These are phyloP conservation scores for Helianthus tuberosus DNA, from an alignment of 129 eudicot species.

Conservation along the genomic window DNA sequence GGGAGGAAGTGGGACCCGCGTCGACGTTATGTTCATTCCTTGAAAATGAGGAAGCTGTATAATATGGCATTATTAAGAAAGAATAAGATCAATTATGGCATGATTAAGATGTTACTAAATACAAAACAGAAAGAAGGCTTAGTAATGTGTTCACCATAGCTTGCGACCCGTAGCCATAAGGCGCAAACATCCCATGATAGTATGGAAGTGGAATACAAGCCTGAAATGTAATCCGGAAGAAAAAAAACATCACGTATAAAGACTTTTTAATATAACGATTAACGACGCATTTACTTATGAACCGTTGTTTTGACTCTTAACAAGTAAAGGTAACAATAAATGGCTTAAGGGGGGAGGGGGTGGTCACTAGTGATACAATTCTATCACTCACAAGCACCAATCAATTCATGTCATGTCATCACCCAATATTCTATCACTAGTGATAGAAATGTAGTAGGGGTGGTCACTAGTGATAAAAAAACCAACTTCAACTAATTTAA, in stretches of 20 bases:
- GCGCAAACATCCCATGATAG: conserved; percentile 43
- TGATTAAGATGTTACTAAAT: neutral
- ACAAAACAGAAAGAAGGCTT: neutral
- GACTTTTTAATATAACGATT: too few relatives aligned
- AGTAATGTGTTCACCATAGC: conserved; percentile 45
- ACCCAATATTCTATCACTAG: too few relatives aligned
- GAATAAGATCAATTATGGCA: neutral
- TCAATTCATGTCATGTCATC: too few relatives aligned
- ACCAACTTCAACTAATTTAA: too few relatives aligned
- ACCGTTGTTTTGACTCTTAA: too few relatives aligned
- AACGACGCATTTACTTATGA: neutral
- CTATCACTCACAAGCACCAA: too few relatives aligned
- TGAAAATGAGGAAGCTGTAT: conserved; percentile 39
- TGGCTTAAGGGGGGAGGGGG: too few relatives aligned
- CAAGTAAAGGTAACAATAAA: neutral
- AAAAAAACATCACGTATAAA: conserved; percentile 14
- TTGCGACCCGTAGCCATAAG: conserved; percentile 53
- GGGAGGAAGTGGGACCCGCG: conserved; percentile 68
- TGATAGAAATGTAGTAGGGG: too few relatives aligned
- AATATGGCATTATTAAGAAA: neutral
- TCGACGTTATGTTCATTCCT: conserved; percentile 37
- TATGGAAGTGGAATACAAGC: conserved; percentile 49
- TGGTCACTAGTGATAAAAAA: too few relatives aligned
- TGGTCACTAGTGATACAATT: too few relatives aligned
- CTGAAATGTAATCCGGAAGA: conserved; percentile 33